These are phyloP conservation scores for Populus davidiana DNA, from an alignment of 345 rosid genomes.

Conservation along the genomic window DNA sequence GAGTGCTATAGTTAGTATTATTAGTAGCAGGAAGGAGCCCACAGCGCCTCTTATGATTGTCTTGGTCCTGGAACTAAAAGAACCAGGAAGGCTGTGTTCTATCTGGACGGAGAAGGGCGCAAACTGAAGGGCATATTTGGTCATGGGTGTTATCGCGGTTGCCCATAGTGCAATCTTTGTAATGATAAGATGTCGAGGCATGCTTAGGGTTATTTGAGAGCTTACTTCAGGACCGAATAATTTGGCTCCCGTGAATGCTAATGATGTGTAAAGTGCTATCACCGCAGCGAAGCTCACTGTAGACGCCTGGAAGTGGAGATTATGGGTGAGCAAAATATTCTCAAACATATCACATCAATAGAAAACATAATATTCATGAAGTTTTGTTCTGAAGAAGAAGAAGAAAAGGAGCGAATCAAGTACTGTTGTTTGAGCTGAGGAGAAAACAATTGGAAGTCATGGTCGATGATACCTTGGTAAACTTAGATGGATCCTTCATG, in stretches of 20 bases:
- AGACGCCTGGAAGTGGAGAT: slow-evolving; percentile 39
- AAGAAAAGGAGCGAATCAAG: background rate
- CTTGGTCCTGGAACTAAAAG: slow-evolving; percentile 36
- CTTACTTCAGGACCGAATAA: slow-evolving; percentile 57
- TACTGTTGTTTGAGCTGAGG: background rate
- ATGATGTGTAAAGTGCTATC: slow-evolving; percentile 46
- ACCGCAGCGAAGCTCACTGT: slow-evolving; percentile 67
- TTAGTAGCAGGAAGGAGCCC: slow-evolving; percentile 51
- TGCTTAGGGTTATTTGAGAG: slow-evolving; percentile 69
- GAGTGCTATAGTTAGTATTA: slow-evolving; percentile 55
- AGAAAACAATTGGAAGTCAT: too few species aligned
- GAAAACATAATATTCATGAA: background rate
- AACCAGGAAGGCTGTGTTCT: slow-evolving; percentile 47
- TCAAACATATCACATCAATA: background rate
- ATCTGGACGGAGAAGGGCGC: slow-evolving; percentile 77
- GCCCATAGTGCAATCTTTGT: slow-evolving; percentile 79
- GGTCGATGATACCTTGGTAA: slow-evolving; percentile 48
- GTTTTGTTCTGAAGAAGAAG: too few species aligned
- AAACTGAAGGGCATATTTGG: slow-evolving; percentile 74
- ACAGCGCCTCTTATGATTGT: slow-evolving; percentile 44
- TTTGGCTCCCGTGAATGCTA: slow-evolving; percentile 72
- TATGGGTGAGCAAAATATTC: background rate
- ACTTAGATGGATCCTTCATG: slow-evolving; percentile 77
- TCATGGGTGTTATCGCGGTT: slow-evolving; percentile 69
- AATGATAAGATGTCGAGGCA: slow-evolving; percentile 50